Evolutionary conservation across 1,284 basidiomycete genomes (phyloP).

Genomic region (Irpex sp.): DNA sequence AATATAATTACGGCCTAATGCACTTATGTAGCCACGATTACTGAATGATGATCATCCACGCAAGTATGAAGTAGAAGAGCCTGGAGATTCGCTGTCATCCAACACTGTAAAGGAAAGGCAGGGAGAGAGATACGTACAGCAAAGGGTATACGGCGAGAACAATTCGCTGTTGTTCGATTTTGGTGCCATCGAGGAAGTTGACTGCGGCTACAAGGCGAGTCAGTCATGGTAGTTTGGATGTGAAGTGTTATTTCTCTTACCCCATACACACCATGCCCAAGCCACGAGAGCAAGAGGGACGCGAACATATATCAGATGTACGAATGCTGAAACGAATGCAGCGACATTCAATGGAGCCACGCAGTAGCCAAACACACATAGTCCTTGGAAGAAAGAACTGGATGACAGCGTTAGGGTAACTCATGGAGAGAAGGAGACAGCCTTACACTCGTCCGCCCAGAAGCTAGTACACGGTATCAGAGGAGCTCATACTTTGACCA

Average conservation of each 20-base stretch:
- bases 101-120: neutral
- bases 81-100: slow-evolving; percentile 41
- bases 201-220: slow-evolving; percentile 74
- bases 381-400: slow-evolving; percentile 95
- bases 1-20: neutral
- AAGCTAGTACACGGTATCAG: slow-evolving; percentile 53
- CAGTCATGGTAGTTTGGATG: neutral
- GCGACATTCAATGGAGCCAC: slow-evolving; percentile 92
- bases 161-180: slow-evolving; percentile 89
- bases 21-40: slow-evolving; percentile 23
- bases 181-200: slow-evolving; percentile 94
- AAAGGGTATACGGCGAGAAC: slow-evolving; percentile 94
- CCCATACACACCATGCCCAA: slow-evolving; percentile 97
- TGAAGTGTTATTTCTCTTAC: slow-evolving; percentile 52
- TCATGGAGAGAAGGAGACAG: neutral
- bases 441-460: slow-evolving; percentile 94
- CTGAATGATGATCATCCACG: slow-evolving; percentile 96
- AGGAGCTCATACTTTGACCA: slow-evolving; percentile 1
- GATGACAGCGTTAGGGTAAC: slow-evolving; percentile 14
- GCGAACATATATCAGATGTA: slow-evolving; percentile 87
- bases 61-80: slow-evolving; percentile 87
- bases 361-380: slow-evolving; percentile 94
- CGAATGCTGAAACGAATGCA: slow-evolving; percentile 88
- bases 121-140: slow-evolving; percentile 59
- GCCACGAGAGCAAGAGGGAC: slow-evolving; percentile 86